Base-by-base conservation (phyloP, 805 yeast genomes). In the Saccharomycopsis sp. region DNA sequence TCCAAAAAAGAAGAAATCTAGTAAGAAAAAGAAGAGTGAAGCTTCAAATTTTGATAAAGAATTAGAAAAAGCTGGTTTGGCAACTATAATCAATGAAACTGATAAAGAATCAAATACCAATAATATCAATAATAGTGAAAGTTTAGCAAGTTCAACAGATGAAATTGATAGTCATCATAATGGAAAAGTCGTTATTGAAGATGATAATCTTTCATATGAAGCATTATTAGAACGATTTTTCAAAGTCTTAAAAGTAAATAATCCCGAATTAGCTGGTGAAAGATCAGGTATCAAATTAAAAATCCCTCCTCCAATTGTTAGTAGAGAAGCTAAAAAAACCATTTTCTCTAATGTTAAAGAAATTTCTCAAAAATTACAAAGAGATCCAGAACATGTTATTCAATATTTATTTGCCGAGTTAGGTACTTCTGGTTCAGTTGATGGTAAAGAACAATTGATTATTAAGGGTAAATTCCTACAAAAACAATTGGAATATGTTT, bases 361-460 rank as follows among this genome's bases (percentile, higher is more conserved):
- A 56, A 92, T 92, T 53, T 75, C 95, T 48, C 84, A 84, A 52
- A 92, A 87, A 42, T 73, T 92, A 69, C 96, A 92, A 64, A 79
- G 99, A 69, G 83, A 87, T 40, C 92, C 95, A 52, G 98, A 92
- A 58, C 98, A 92, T 66, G 78, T 92, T 50, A 92, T 92, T 62
- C 96, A 87, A 68, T 92, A 82, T 65, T 66, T 92, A 64, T 92
- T 92, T 66, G 96, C 97, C 1, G 99, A 92, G 69, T 72, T 92
- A 74, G 99, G 99, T 79, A 92, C 99, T 17, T 86, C 97, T 2
- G 99, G 99, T 59, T 88, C 96, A 42, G 89, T 92, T 46, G 99
- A 92, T 66, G 98, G 97, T 62, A 89, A 85, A 63, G 85, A 87
- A 70, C 81, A 98, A 65, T 76, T 92, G 61, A 87, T 92, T 49